These are phyloP conservation scores for Gaultheria prostrata DNA, from an alignment of 148 eudicot species.

Conservation along the genomic window DNA sequence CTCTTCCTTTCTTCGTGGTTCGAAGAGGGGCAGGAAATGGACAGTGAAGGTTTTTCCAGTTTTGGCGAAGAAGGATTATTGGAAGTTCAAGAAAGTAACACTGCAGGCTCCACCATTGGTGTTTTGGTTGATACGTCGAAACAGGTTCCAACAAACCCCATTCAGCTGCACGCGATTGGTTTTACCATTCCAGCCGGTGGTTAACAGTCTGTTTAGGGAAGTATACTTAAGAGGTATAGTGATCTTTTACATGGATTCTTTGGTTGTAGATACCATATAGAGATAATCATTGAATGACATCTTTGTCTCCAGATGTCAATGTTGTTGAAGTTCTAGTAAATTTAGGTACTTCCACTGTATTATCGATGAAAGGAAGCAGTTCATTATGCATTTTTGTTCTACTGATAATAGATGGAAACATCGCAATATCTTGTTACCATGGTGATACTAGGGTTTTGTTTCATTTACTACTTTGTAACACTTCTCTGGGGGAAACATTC, in stretches of 20 bases:
- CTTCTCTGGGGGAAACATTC: not conserved
- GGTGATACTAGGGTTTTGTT: not conserved
- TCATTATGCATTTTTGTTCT: conserved; percentile 9
- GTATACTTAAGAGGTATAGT: not conserved
- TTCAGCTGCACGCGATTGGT: conserved; percentile 19
- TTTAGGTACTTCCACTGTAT: not conserved
- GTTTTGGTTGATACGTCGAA: not conserved
- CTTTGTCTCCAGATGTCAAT: not conserved
- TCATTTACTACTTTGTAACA: not conserved
- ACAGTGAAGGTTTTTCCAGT: conserved; percentile 12
- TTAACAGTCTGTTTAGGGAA: conserved; percentile 11
- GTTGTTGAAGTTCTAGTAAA: not conserved
- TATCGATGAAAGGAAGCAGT: conserved; percentile 7
- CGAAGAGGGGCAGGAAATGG: conserved; percentile 16
- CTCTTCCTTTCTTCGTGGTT: conserved; percentile 7
- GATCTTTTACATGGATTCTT: conserved; percentile 9
- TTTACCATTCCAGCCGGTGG: conserved; percentile 33
- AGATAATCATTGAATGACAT: not conserved
- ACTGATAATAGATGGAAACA: too few species aligned
- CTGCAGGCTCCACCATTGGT: conserved; percentile 10
- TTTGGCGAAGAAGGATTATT: conserved; percentile 18
- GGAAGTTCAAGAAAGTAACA: conserved; percentile 14
- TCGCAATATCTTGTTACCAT: too few species aligned
- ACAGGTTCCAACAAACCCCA: conserved; percentile 12
- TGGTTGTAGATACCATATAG: conserved; percentile 2